Conservation (phyloP, 2,329 filamentous ascomycete genomes). For the Sclerotinia borealis region DNA sequence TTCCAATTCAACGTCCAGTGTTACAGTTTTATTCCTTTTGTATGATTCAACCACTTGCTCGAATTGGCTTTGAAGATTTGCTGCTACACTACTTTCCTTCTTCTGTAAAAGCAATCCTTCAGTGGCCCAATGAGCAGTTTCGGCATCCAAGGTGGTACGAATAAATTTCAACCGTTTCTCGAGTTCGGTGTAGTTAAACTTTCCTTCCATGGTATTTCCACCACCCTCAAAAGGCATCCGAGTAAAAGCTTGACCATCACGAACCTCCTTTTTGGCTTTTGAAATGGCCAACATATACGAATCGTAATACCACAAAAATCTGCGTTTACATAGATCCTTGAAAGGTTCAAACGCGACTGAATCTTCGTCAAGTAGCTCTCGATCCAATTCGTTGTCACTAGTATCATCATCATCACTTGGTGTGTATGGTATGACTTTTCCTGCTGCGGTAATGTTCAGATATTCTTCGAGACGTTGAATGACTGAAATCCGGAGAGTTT, state of each 20-base stretch:
- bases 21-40: slow-evolving; percentile 61
- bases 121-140: slow-evolving; percentile 63
- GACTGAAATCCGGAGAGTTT: slow-evolving; percentile 79
- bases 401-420: slow-evolving; percentile 31
- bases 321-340: slow-evolving; percentile 80
- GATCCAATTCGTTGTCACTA: slow-evolving; percentile 36
- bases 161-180: slow-evolving; percentile 63
- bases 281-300: slow-evolving; percentile 71
- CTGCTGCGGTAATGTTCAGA: slow-evolving; percentile 54
- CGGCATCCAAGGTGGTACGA: slow-evolving; percentile 63
- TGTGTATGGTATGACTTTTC: slow-evolving; percentile 35
- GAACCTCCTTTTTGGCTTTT: slow-evolving; percentile 56
- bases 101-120: slow-evolving; percentile 59
- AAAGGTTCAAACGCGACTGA: slow-evolving; percentile 72
- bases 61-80: slow-evolving; percentile 77
- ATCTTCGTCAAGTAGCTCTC: slow-evolving; percentile 38
- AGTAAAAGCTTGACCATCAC: slow-evolving; percentile 59
- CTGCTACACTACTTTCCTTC: slow-evolving; percentile 68
- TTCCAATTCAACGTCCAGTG: slow-evolving; percentile 70
- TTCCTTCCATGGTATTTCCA: slow-evolving; percentile 78
- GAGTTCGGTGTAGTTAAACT: slow-evolving; percentile 73
- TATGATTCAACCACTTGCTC: slow-evolving; percentile 74
- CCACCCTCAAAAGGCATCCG: slow-evolving; percentile 81
- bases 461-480: slow-evolving; percentile 80
- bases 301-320: slow-evolving; percentile 95